These are phyloP conservation scores for Penicillium crystallinum DNA, from an alignment of 495 filamentous ascomycete genomes.

Conservation along the genomic window DNA sequence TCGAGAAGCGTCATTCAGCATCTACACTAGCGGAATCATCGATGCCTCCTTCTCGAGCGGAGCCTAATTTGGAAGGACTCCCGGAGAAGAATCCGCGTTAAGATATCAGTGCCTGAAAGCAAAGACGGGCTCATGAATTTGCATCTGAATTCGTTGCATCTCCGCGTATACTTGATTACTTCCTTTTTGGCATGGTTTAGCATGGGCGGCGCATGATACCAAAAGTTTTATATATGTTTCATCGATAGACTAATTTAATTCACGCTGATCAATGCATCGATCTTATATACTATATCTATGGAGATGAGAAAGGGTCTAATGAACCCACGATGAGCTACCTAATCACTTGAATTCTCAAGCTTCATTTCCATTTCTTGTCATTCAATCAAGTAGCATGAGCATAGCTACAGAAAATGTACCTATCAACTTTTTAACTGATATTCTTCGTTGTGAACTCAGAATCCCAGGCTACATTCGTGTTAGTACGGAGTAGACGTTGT, in stretches of 20 bases:
- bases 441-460: neutral
- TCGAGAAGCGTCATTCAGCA: conserved; percentile 13
- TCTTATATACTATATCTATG: no score
- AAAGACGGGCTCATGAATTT: neutral
- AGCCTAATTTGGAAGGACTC: neutral
- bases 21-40: conserved; percentile 21
- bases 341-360: no score
- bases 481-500: neutral
- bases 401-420: no score
- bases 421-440: no score
- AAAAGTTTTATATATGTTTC: neutral
- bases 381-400: no score
- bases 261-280: neutral
- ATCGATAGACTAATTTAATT: neutral
- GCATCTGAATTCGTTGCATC: neutral
- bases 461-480: neutral
- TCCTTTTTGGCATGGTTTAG: no score
- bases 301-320: no score
- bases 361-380: no score
- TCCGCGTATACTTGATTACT: neutral
- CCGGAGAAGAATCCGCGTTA: conserved; percentile 4
- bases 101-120: neutral
- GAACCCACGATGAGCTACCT: no score
- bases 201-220: conserved; percentile 15
- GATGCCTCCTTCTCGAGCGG: conserved; percentile 14